Evolutionary conservation across 1,284 basidiomycete genomes (phyloP).

Genomic region (Cryptococcus sp.): DNA sequence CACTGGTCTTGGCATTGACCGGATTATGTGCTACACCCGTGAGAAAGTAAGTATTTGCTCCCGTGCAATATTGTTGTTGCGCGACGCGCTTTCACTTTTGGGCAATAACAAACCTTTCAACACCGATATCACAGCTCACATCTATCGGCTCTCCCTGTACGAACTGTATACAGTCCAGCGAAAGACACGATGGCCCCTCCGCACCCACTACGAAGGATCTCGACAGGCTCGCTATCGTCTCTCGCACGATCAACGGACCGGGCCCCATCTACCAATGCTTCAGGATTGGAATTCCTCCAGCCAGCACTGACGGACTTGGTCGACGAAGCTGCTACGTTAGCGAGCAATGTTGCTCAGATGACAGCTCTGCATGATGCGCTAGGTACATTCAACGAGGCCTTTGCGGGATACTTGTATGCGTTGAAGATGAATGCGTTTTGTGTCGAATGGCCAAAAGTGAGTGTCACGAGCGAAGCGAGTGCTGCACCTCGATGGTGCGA

Average conservation of each 20-base stretch:
- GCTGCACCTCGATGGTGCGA: not conserved
- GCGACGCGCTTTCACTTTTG: not conserved
- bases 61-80: not conserved
- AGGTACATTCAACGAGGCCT: slow-evolving; percentile 85
- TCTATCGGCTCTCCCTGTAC: not conserved
- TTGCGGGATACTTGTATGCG: slow-evolving; percentile 85
- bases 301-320: slow-evolving; percentile 80
- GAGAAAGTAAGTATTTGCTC: not conserved
- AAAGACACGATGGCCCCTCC: not conserved
- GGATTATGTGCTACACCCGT: not conserved
- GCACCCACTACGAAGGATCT: slow-evolving; percentile 78
- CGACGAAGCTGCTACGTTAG: slow-evolving; percentile 80
- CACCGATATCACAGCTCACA: not conserved
- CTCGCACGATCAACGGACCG: slow-evolving; percentile 68
- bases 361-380: slow-evolving; percentile 72
- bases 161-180: not conserved
- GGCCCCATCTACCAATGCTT: slow-evolving; percentile 64
- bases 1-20: not conserved
- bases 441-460: slow-evolving; percentile 84
- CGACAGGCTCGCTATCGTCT: slow-evolving; percentile 83
- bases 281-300: slow-evolving; percentile 81
- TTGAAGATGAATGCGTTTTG: slow-evolving; percentile 94
- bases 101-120: not conserved
- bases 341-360: slow-evolving; percentile 72
- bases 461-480: slow-evolving; percentile 24